Evolutionary conservation across 345 rosid genomes (phyloP).

Genomic region (Eucalyptus tenuipes): DNA sequence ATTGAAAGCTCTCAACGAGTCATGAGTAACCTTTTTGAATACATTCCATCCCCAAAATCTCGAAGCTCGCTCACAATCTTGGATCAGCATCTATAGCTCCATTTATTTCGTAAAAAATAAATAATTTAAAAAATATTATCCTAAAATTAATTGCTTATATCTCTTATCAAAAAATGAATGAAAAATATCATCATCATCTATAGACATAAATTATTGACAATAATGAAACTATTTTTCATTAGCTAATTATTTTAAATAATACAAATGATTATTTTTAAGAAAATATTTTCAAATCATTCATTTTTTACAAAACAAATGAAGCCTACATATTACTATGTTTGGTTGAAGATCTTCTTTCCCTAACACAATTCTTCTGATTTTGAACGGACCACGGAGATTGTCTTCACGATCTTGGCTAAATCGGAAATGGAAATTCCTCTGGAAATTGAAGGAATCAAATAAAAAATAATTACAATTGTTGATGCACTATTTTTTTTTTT

Average conservation of each 20-base stretch:
- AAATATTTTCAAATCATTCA: too few species aligned
- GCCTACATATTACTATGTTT: too few species aligned
- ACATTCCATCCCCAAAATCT: not conserved
- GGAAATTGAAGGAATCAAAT: too few species aligned
- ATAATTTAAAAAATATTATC: too few species aligned
- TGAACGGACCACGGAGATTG: not conserved
- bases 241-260: too few species aligned
- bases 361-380: not conserved
- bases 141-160: too few species aligned
- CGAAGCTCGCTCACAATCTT: not conserved
- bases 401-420: not conserved
- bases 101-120: too few species aligned
- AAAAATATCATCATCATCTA: too few species aligned
- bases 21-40: not conserved
- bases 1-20: not conserved
- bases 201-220: not conserved
- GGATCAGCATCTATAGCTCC: rapidly evolving
- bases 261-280: too few species aligned
- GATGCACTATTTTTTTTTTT: not conserved
- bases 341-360: not conserved
- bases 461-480: not conserved
- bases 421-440: not conserved
- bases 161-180: not conserved
- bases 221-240: too few species aligned
- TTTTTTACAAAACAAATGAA: too few species aligned